Evolutionary conservation across 2,329 filamentous ascomycete species (phyloP).

Genomic region (Trichoderma sp.): DNA sequence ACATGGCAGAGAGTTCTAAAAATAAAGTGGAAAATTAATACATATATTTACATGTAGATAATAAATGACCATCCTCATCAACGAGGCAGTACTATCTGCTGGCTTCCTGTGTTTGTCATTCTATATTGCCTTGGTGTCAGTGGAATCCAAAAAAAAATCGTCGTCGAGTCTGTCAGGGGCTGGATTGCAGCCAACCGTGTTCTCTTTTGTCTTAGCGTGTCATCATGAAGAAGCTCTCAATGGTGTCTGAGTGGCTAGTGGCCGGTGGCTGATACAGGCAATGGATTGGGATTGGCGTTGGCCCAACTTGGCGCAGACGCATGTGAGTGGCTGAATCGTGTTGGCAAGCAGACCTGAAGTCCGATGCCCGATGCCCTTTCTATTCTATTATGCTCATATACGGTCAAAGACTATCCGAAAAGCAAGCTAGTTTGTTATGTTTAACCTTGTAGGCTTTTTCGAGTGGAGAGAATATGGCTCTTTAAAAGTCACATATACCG

Average conservation of each 20-base stretch:
- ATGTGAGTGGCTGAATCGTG: neutral
- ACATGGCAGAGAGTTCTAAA: neutral
- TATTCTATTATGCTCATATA: neutral
- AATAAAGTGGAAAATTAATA: neutral
- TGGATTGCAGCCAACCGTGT: neutral
- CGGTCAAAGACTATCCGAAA: neutral
- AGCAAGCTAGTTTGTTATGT: neutral
- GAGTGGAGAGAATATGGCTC: neutral
- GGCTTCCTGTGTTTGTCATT: too few species aligned
- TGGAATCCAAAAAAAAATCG: neutral
- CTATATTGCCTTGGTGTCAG: neutral
- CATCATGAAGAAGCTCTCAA: neutral
- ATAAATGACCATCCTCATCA: neutral
- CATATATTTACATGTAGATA: too few species aligned
- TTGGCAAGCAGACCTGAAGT: neutral
- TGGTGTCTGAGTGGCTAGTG: conserved; percentile 8
- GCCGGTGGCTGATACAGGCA: neutral
- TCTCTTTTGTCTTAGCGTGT: conserved; percentile 15
- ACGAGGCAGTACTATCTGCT: neutral
- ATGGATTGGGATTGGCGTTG: neutral
- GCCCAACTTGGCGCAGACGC: neutral
- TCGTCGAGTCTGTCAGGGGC: conserved; percentile 11
- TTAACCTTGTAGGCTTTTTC: neutral
- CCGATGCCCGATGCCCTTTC: neutral
- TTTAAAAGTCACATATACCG: neutral